Conservation (phyloP, 345 rosid genomes). For the Iberis pinnata region DNA sequence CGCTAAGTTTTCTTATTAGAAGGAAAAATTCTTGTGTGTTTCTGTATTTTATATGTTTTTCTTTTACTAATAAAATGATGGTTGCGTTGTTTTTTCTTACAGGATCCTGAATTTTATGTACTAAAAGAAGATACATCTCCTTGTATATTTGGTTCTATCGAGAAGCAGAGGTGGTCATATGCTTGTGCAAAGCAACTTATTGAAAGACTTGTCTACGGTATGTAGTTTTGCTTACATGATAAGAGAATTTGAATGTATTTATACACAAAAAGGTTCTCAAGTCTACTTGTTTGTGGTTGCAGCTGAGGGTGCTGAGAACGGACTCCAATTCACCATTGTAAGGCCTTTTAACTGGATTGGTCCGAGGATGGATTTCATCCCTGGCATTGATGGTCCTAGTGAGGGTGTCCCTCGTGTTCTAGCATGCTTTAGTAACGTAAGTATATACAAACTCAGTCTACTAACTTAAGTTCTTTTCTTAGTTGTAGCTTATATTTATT, state of each 20-base stretch:
- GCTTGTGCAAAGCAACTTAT: constrained; percentile 99
- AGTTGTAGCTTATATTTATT: not conserved
- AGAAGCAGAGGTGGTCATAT: constrained; percentile 99
- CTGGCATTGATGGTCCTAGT: constrained; percentile 98
- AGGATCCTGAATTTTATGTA: constrained; percentile 94
- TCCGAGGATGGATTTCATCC: constrained; percentile 99
- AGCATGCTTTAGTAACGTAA: constrained; percentile 97
- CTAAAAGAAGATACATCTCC: constrained; percentile 91
- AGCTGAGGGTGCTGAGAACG: constrained; percentile 99
- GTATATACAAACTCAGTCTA: constrained; percentile 15
- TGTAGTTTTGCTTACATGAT: constrained; percentile 1
- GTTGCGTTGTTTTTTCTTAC: constrained; percentile 17
- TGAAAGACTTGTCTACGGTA: constrained; percentile 95
- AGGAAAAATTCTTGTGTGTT: not conserved
- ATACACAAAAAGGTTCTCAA: not conserved
- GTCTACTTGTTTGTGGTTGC: constrained; percentile 22
- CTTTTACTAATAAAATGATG: constrained; percentile 5
- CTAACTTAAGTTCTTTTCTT: not conserved
- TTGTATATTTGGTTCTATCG: constrained; percentile 95
- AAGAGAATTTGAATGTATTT: not conserved
- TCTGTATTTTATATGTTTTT: not conserved
- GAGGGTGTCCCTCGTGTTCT: constrained; percentile 99
- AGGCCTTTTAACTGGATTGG: constrained; percentile 99
- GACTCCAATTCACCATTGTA: constrained; percentile 87
- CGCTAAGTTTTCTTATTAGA: not conserved